Base-by-base conservation (phyloP, 495 filamentous ascomycete genomes). In the Xylaria cubensis region DNA sequence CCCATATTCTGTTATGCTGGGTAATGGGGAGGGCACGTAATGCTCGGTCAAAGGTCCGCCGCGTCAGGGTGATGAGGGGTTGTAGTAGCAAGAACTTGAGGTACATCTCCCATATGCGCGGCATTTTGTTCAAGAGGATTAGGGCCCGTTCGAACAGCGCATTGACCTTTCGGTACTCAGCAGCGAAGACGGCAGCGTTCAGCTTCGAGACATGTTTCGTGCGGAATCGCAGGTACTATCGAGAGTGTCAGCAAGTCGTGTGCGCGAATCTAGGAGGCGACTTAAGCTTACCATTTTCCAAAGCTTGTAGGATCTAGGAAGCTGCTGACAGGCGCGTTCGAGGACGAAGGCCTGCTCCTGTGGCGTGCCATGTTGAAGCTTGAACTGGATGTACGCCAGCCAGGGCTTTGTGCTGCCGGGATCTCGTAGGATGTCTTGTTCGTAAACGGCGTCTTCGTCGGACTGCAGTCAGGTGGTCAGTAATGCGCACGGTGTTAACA, bases 71-170 rank as follows among this genome's bases (percentile, higher is more conserved):
- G 56, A 98, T 90, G 50, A 97, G 85, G 9, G 97, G 97, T 77
- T 98, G 97, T 74, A 93, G 89, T 76, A 95, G 88, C 74, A 98
- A 84, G 78, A 98, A 98, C 48, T 89, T 88, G 55, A 99, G 90
- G 79, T 97, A 99, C 92, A 98, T 94, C 82, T 97, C 94, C 97
- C 97, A 99, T 77, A 98, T 96, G 72, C 90, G 88, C 59, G 97
- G 97, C 97, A 99, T 99, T 82, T 99, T 99, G 84, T 98, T 98
- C 74, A 99, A 88, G 10, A 99, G 87, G 72, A 98, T 92, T 46
- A 99, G 84, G 12, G 97, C 95, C 74, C 94, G 90, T 82, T 99
- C 97, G 76, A 97, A 99, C 39, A 98, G 89, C 59, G 94, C 88
- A 80, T 99, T 98, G 78, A 99, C 95, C 80, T 98, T 98, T 74